Percentiles rank a stretch among this genome's conserved stretches.
phyloP scores from a whole-genome alignment of 306 rosid genomes.

The Amphicarpaea edgeworthii region DNA sequence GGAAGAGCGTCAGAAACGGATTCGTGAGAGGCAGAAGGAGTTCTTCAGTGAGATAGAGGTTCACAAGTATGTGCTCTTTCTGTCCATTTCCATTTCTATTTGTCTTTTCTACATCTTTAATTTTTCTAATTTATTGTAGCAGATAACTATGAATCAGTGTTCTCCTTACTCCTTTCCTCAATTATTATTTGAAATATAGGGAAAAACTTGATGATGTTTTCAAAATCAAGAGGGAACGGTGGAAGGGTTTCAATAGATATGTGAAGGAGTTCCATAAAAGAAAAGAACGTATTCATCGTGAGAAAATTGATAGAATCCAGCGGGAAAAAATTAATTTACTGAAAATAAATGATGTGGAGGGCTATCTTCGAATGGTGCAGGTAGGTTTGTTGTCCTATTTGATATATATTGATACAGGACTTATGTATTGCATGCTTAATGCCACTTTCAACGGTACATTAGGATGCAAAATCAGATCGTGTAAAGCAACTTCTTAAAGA shows the following conservation, averaged over 20 bases:
- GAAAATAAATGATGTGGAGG: slow-evolving; percentile 98
- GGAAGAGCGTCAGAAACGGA: slow-evolving; percentile 99
- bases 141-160: slow-evolving; percentile 10
- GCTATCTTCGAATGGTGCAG: slow-evolving; percentile 99
- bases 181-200: slow-evolving; percentile 62
- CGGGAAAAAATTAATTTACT: slow-evolving; percentile 98
- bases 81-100: background rate
- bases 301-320: slow-evolving; percentile 97
- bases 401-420: slow-evolving; percentile 27
- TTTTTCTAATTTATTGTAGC: slow-evolving; percentile 31
- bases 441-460: slow-evolving; percentile 33
- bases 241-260: slow-evolving; percentile 93
- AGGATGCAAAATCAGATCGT: slow-evolving; percentile 99
- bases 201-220: slow-evolving; percentile 93
- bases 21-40: slow-evolving; percentile 98
- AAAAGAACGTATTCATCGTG: slow-evolving; percentile 98
- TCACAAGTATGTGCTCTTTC: slow-evolving; percentile 82
- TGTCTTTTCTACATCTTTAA: slow-evolving; percentile 2
- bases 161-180: slow-evolving; percentile 26
- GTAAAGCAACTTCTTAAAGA: slow-evolving; percentile 98
- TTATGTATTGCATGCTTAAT: slow-evolving; percentile 26
- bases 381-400: slow-evolving; percentile 53
- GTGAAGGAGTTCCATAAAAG: slow-evolving; percentile 95
- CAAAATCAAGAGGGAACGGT: slow-evolving; percentile 88
- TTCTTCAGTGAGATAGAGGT: slow-evolving; percentile 94